Percentiles rank a stretch among this genome's conserved stretches.
Evolutionary conservation across 371 early-diverging fungal genomes (phyloP).

Genomic region (Mucor piriformis): DNA sequence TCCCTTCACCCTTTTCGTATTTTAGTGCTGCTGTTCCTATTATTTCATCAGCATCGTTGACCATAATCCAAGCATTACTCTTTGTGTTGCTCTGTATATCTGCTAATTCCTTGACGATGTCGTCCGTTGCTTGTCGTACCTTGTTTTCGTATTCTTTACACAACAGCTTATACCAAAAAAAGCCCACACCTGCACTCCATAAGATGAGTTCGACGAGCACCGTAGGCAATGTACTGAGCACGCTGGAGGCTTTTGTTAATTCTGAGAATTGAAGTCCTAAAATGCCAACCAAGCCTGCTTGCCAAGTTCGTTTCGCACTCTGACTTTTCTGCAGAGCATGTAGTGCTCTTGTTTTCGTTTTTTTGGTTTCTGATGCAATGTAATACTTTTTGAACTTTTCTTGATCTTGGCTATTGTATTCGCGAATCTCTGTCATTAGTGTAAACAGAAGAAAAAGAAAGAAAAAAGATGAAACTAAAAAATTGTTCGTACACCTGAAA

Average conservation of each 20-base stretch:
- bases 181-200: conserved; percentile 39
- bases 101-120: conserved; percentile 4
- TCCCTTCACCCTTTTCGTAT: conserved; percentile 37
- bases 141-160: conserved; percentile 14
- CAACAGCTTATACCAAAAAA: conserved; percentile 34
- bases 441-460: not conserved
- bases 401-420: conserved; percentile 19
- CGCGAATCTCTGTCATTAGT: conserved; percentile 5
- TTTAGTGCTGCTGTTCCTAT: conserved; percentile 36
- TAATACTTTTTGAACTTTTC: conserved; percentile 18
- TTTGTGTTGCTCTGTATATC: conserved; percentile 17
- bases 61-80: conserved; percentile 45
- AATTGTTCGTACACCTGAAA: no score
- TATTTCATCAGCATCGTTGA: conserved; percentile 6
- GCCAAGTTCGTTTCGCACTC: conserved; percentile 33
- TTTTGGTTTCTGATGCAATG: conserved; percentile 1
- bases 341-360: conserved; percentile 10
- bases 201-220: conserved; percentile 16
- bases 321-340: conserved; percentile 5
- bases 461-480: not conserved
- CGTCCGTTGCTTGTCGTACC: not conserved
- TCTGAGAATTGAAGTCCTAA: conserved; percentile 24
- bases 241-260: not conserved
- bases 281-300: conserved; percentile 40
- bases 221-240: not conserved